Evolutionary conservation across 176 grass and related monocot species (phyloP), one percentile per base, ranked within the genome.

Genomic region (Musa itinerans): DNA sequence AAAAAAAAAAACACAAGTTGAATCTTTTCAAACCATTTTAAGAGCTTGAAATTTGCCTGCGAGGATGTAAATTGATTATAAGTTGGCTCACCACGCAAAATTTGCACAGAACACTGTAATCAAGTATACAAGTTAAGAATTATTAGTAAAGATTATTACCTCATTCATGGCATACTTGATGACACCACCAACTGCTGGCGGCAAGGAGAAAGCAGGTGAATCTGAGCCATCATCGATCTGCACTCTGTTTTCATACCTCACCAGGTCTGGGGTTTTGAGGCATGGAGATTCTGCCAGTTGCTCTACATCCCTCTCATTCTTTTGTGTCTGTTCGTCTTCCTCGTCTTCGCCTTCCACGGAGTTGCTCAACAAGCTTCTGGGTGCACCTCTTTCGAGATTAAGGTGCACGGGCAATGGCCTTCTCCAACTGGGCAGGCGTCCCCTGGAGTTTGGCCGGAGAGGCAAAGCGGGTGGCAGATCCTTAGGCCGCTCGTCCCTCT

Each of bases 401-500:
- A 92, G 83, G 48, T 69, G 78, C 14, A 82, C 67, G 14, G 87
- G 89, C 76, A 77, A 81, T 19, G 88, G 78, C 15, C 86, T 80
- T 71, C 85, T 89, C 50, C 85, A 77, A 51, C 81, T 79, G 50
- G 92, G 92, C 56, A 89, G 52, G 17, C 92, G 92, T 72, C 92
- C 92, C 65, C 89, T 80, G 53, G 87, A 76, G 3, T 84, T 92
- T 1, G 92, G 92, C 11, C 92, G 85, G 65, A 87, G 78, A 22
- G 92, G 92, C 73, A 96, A 88, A 78, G 89, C 83, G n/a, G 92
- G 92, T 71, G 89, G 87, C 0, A 74, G 75, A 76, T 96, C 92
- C 81, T 82, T 89, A 25, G 87, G 85, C 73, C 85, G 89, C 66
- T 96, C 89, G 53, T 87, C 89, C 1, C 89, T 83, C 72, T 96